Percentiles rank a stretch among this genome's conserved stretches.
Conservation (phyloP, 1,139 yeast genomes). For the Hyphopichia khmerensis region DNA sequence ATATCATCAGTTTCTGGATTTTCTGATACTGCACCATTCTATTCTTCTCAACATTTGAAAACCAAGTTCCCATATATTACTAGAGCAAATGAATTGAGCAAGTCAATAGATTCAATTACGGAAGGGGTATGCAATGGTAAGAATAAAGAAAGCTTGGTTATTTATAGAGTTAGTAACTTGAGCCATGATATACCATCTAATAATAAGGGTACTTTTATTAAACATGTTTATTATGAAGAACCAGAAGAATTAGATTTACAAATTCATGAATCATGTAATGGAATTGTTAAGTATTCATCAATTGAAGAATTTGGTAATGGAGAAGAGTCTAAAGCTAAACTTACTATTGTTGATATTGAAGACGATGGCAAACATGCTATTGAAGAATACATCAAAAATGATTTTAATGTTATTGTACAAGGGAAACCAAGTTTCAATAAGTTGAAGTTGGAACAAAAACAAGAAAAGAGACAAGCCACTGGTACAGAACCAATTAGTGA, state of each 20-base stretch:
- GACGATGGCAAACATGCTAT: constrained; percentile 15
- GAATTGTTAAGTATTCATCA: constrained; percentile 5
- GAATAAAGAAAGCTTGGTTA: constrained; percentile 12
- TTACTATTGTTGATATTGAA: constrained; percentile 25
- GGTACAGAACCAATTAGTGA: constrained; percentile 12
- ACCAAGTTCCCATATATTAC: constrained; percentile 18
- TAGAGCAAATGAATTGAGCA: constrained; percentile 15
- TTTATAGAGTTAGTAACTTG: constrained; percentile 26
- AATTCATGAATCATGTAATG: constrained; percentile 11
- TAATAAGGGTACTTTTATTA: constrained; percentile 17
- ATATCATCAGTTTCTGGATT: constrained; percentile 23
- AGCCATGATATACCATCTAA: constrained; percentile 2
- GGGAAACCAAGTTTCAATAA: constrained; percentile 28
- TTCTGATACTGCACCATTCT: constrained; percentile 32
- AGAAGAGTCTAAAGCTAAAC: constrained; percentile 9
- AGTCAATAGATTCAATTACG: constrained; percentile 12
- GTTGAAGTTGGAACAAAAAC: constrained; percentile 11
- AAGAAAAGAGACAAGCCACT: constrained; percentile 11
- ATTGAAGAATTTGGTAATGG: constrained; percentile 8
- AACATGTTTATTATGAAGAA: constrained; percentile 31
- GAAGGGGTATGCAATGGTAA: constrained; percentile 15
- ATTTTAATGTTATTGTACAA: constrained; percentile 24
- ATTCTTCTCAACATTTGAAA: constrained; percentile 16
- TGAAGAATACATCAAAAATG: constrained; percentile 15
- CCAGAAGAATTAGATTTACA: constrained; percentile 22